These are phyloP conservation scores for Quercus rubra DNA, from an alignment of 306 rosid species.

Conservation along the genomic window DNA sequence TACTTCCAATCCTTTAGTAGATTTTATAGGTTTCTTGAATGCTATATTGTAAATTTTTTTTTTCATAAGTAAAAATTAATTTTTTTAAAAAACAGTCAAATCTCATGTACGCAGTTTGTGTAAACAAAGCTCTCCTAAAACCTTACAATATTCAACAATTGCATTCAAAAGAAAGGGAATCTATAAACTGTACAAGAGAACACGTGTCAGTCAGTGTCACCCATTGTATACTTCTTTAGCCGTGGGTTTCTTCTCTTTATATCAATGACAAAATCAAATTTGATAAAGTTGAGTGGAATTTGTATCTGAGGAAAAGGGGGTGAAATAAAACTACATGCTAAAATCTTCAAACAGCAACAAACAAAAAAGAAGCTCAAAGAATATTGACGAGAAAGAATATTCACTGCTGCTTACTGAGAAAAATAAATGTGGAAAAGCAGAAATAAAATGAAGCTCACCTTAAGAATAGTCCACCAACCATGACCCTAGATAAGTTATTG, in stretches of 20 bases:
- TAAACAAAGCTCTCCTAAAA: no score
- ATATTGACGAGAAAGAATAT: background rate
- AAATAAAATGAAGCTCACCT: slow-evolving; percentile 50
- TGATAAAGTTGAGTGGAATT: background rate
- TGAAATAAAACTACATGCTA: background rate
- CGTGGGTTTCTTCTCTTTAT: background rate
- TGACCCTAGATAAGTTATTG: slow-evolving; percentile 75
- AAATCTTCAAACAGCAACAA: background rate
- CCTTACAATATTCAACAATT: no score
- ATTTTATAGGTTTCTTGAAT: background rate
- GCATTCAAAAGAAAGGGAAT: no score
- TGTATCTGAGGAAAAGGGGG: background rate
- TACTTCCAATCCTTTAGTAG: background rate
- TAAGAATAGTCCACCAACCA: slow-evolving; percentile 80
- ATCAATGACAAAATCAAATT: background rate
- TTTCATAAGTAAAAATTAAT: no score
- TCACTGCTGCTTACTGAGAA: background rate
- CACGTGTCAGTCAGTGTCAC: background rate
- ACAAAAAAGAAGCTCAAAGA: background rate
- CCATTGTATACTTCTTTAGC: background rate
- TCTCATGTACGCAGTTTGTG: no score
- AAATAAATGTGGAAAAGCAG: background rate
- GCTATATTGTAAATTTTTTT: background rate
- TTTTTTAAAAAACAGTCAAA: no score
- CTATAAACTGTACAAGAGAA: no score